Percentiles rank a stretch among this genome's conserved stretches.
Evolutionary conservation across 1,284 basidiomycete genomes (phyloP).

Genomic region (Cutaneotrichosporon sp.): DNA sequence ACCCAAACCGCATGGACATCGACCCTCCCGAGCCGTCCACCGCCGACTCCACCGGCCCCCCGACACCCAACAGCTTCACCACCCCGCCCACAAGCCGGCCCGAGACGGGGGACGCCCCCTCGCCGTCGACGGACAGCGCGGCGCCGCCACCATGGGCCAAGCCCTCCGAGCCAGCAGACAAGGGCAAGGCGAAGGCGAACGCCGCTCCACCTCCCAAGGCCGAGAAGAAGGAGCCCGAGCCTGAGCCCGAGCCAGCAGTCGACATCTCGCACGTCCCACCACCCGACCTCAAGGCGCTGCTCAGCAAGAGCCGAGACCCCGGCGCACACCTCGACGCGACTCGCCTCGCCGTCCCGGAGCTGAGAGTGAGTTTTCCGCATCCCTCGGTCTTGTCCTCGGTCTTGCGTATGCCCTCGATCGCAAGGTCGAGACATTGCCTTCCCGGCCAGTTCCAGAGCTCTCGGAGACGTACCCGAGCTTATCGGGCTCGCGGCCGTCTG

Average conservation of each 20-base stretch:
- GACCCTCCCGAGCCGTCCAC: conserved; percentile 7
- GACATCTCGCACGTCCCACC: conserved; percentile 7
- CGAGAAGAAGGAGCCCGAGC: not conserved
- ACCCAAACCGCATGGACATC: conserved; percentile 11
- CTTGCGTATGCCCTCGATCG: no score
- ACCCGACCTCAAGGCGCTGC: not conserved
- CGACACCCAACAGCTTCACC: conserved; percentile 4
- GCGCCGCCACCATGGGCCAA: not conserved
- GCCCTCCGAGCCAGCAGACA: no score
- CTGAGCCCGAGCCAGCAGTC: not conserved
- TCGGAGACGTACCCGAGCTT: no score
- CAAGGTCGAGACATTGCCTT: no score
- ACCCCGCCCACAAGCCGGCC: not conserved
- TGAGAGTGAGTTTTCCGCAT: not conserved
- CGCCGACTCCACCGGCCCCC: not conserved
- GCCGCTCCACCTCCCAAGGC: not conserved
- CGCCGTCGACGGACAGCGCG: no score
- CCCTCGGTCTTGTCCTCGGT: not conserved
- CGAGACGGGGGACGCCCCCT: no score
- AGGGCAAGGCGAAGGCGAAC: not conserved
- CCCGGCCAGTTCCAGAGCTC: no score
- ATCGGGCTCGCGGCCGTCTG: not conserved
- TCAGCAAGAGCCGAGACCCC: conserved; percentile 7
- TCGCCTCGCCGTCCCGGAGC: conserved; percentile 3
- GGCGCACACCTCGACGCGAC: not conserved